Conservation (phyloP, 2,329 filamentous ascomycete species). For the Fusarium falciforme region DNA sequence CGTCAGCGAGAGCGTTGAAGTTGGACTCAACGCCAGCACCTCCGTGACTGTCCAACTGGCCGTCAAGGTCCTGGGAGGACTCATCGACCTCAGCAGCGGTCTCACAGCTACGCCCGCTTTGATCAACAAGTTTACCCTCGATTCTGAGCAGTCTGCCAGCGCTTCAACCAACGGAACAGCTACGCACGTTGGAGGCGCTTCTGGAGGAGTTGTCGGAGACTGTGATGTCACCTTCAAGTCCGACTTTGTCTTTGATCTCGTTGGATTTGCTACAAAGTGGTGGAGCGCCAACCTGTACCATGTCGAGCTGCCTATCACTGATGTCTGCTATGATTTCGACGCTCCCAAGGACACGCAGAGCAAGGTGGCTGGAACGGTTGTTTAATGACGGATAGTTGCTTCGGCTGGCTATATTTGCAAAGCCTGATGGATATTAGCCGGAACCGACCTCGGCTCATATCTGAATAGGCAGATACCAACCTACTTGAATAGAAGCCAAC, state of each 20-base stretch:
- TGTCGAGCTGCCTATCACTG: conserved; percentile 24
- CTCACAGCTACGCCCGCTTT: conserved; percentile 51
- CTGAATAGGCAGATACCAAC: neutral
- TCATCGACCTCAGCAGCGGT: conserved; percentile 52
- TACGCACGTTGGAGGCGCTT: conserved; percentile 1
- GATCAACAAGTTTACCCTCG: conserved; percentile 50
- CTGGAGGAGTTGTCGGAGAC: conserved; percentile 20
- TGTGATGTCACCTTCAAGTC: conserved; percentile 41
- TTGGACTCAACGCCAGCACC: conserved; percentile 41
- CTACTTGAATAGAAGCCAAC: neutral
- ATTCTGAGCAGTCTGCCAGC: conserved; percentile 40
- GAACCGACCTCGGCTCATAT: neutral
- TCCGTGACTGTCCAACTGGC: conserved; percentile 52
- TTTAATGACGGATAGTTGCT: neutral
- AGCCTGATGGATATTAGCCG: neutral
- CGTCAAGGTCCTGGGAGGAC: conserved; percentile 48
- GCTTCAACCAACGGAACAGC: conserved; percentile 7
- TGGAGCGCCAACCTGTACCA: conserved; percentile 41
- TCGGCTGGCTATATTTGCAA: neutral
- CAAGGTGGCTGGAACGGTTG: neutral
- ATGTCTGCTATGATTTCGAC: conserved; percentile 33
- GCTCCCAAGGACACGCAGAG: neutral
- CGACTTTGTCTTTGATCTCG: conserved; percentile 44
- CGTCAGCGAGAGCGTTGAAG: conserved; percentile 41
- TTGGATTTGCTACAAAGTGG: conserved; percentile 42